Evolutionary conservation across 2,329 filamentous ascomycete species (phyloP).

Genomic region (Talaromyces funiculosus): DNA sequence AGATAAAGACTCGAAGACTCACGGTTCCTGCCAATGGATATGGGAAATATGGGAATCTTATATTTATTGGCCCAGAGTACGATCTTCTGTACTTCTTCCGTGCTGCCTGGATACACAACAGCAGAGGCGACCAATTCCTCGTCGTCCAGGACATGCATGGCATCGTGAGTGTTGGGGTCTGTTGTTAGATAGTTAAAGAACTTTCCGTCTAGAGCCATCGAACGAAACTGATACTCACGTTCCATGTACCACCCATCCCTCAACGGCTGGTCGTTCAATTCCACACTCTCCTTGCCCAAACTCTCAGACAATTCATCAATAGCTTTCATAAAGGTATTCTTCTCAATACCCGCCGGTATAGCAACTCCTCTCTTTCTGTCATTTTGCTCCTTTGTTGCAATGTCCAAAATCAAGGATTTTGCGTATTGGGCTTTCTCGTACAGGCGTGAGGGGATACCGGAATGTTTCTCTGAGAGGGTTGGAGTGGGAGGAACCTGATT

Average conservation of each 20-base stretch:
- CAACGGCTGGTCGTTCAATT: slow-evolving; percentile 39
- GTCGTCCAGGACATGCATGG: slow-evolving; percentile 11
- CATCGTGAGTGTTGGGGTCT: slow-evolving; percentile 17
- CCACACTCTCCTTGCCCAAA: slow-evolving; percentile 36
- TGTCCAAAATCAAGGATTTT: slow-evolving; percentile 9
- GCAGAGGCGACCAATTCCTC: slow-evolving; percentile 13
- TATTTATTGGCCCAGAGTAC: slow-evolving; percentile 22
- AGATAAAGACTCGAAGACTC: not conserved
- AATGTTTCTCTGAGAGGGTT: slow-evolving; percentile 10
- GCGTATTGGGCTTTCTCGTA: slow-evolving; percentile 11
- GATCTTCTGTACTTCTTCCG: slow-evolving; percentile 16
- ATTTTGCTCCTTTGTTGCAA: slow-evolving; percentile 10
- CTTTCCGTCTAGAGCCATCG: too few relatives aligned
- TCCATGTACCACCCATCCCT: slow-evolving; percentile 33
- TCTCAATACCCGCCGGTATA: slow-evolving; percentile 38
- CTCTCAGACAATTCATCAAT: slow-evolving; percentile 32
- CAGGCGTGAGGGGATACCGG: slow-evolving; percentile 10
- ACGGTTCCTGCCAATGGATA: slow-evolving; percentile 35
- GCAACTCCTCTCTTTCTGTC: slow-evolving; percentile 1
- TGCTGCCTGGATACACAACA: slow-evolving; percentile 13
- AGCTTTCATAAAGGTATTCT: slow-evolving; percentile 29
- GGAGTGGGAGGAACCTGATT: slow-evolving; percentile 6
- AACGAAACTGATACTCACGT: not conserved
- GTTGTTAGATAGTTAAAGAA: not conserved
- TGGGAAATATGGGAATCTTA: slow-evolving; percentile 34